phyloP scores from a whole-genome alignment of 176 grass and related monocot species.

The Aegilops umbellulata region DNA sequence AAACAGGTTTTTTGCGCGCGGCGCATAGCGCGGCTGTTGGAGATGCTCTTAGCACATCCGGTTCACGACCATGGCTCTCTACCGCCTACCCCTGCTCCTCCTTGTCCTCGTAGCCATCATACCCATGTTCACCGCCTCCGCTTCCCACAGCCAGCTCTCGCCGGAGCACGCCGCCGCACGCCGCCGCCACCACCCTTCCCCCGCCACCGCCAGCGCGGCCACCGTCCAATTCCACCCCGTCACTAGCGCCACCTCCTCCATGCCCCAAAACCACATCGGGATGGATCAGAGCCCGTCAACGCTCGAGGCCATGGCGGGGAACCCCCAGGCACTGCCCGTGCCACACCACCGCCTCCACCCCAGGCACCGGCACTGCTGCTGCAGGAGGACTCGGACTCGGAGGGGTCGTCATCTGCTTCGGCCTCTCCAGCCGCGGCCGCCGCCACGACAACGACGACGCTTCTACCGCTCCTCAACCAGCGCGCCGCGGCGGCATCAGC shows the following conservation, averaged over 20 bases:
- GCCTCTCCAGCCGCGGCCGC: background rate
- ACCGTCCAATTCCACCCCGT: conserved; percentile 6
- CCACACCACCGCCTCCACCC: background rate
- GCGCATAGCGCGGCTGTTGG: no score
- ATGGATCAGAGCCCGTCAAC: background rate
- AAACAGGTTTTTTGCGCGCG: no score
- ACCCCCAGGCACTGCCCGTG: background rate
- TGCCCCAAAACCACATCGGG: conserved; percentile 28
- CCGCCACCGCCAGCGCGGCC: background rate
- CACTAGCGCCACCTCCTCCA: conserved; percentile 3
- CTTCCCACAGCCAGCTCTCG: background rate
- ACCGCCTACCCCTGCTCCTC: background rate
- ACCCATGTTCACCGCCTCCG: background rate
- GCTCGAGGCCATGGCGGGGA: conserved; percentile 6
- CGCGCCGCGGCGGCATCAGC: background rate
- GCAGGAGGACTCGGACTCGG: background rate
- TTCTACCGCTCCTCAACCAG: background rate
- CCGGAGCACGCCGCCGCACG: background rate
- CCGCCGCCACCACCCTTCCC: conserved; percentile 16
- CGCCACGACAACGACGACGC: background rate
- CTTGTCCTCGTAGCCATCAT: conserved; percentile 12
- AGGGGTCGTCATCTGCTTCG: background rate
- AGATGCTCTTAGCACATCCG: no score
- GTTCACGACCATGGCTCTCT: conserved; percentile 19
- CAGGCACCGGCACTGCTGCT: background rate